Base-by-base conservation (phyloP, 352 stramenopile species). In the Plasmopara viticola region DNA sequence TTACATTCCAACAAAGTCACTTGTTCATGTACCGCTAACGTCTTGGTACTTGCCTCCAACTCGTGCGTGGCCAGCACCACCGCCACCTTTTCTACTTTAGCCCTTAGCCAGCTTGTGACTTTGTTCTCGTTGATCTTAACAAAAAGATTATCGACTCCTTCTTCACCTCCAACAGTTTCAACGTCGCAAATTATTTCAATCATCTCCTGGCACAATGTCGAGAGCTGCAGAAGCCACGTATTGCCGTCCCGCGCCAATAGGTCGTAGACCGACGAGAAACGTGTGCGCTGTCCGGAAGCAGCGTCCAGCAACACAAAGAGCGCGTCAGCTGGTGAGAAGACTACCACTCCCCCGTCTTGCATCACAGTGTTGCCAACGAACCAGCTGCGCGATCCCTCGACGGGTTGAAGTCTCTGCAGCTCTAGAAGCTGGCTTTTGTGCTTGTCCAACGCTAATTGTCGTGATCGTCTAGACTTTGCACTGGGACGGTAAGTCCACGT, bases 351-450 rank as follows among this genome's bases (percentile, higher is more conserved):
- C 10, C 79, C 82, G 46, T 90, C 71, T 65, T 87, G 73, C 31
- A 81, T 46, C 40, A 90, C 83, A 48, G 63, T 44, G 53, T 86
- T 88, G n/a, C 72, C 76, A 9, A 87, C 60, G 56, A 91, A 91
- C 80, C 80, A 91, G 59, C 78, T 89, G 18, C 78, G 64, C 45
- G 68, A 56, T 50, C 84, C 72, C 31, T 81, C 59, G 7, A 84
- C 40, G 39, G 73, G 77, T 56, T 87, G 74, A 53, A 90, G 44
- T 46, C 72, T 74, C 61, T 90, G 77, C 58, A 90, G 45, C 58
- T 90, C 79, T 35, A 90, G 64, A 44, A 88, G 53, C 17, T 59
- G 55, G 1, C 45, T 39, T 12, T 53, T 65, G 41, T 44, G 39
- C 10, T 50, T 51, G 42, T 74, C 62, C 48, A 90, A 54, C 31